Evolutionary conservation across 2,329 filamentous ascomycete genomes (phyloP).

Genomic region (Sclerotinia nivalis): DNA sequence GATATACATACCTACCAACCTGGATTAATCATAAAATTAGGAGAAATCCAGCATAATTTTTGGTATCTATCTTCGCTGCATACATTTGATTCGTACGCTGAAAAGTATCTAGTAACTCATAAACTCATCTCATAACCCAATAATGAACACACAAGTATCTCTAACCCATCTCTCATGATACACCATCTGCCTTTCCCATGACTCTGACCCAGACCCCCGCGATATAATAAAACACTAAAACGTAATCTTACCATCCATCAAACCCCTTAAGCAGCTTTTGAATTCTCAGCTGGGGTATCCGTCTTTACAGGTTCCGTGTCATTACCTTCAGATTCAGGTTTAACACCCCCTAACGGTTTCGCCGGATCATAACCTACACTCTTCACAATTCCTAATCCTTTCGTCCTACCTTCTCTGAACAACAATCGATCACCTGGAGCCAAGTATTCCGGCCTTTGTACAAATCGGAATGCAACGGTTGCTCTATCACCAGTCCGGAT

Average conservation of each 20-base stretch:
- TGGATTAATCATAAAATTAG: too few relatives aligned
- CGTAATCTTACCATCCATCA: not conserved
- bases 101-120: not conserved
- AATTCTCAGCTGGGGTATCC: not conserved
- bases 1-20: too few relatives aligned
- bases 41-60: too few relatives aligned
- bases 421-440: constrained; percentile 84
- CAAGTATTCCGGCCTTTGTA: constrained; percentile 91
- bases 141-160: not conserved
- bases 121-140: not conserved
- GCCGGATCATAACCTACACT: constrained; percentile 78
- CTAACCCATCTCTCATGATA: not conserved
- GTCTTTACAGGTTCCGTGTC: not conserved
- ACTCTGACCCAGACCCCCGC: not conserved
- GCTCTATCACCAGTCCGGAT: constrained; percentile 95
- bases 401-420: constrained; percentile 92
- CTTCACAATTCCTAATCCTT: constrained; percentile 94
- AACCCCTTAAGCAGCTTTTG: not conserved
- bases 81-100: not conserved
- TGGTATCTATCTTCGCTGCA: too few relatives aligned
- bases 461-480: constrained; percentile 89
- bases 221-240: not conserved
- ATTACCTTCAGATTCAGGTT: constrained; percentile 17
- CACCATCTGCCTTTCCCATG: not conserved
- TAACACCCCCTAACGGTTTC: constrained; percentile 46